phyloP scores from a whole-genome alignment of 495 filamentous ascomycete genomes.

The Margaritispora aquatica region DNA sequence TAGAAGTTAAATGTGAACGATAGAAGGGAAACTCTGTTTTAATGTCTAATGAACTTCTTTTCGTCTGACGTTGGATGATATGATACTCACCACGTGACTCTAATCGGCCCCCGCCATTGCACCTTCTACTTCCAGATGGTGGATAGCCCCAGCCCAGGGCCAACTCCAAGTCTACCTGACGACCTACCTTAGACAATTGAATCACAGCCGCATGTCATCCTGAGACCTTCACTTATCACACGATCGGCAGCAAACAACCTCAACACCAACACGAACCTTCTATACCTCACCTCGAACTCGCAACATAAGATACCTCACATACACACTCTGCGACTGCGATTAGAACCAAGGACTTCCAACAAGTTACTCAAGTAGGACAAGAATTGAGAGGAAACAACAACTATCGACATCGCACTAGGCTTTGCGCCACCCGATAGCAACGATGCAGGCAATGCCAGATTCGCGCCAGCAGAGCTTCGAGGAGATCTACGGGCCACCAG shows the following conservation, averaged over 20 bases:
- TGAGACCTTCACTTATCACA: conserved; percentile 9
- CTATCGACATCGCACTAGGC: neutral
- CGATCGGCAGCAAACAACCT: neutral
- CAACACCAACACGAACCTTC: neutral
- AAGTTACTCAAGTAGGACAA: no score
- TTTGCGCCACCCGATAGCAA: conserved; percentile 28
- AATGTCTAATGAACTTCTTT: no score
- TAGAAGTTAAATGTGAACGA: no score
- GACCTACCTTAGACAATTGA: no score
- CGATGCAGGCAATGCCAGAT: conserved; percentile 77
- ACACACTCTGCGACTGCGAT: no score
- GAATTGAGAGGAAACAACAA: neutral
- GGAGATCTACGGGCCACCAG: conserved; percentile 96
- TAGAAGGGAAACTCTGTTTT: no score
- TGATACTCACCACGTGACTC: neutral
- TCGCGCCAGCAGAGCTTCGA: conserved; percentile 91
- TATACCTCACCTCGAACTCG: neutral
- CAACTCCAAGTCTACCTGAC: no score
- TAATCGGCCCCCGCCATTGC: neutral
- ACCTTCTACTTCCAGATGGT: neutral
- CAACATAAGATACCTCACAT: neutral
- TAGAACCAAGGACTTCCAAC: no score
- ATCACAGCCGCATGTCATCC: neutral
- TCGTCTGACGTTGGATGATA: neutral
- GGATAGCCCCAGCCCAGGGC: no score